Evolutionary conservation across 2,329 filamentous ascomycete species (phyloP).

Genomic region (Scorias spongiosa): DNA sequence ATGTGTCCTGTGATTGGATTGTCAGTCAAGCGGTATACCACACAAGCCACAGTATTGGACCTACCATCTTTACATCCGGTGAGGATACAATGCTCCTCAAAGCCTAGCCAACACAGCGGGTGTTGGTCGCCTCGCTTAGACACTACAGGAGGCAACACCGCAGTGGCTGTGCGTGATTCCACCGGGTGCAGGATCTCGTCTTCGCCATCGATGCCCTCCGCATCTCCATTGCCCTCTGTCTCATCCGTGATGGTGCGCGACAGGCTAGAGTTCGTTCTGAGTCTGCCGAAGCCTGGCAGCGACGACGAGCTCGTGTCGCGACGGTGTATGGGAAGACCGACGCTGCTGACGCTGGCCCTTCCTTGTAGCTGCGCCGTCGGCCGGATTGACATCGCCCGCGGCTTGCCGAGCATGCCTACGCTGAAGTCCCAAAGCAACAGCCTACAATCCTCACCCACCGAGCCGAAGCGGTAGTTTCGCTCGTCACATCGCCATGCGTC

Average conservation of each 20-base stretch:
- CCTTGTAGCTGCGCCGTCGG: conserved; percentile 29
- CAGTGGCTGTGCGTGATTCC: conserved; percentile 67
- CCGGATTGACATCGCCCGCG: conserved; percentile 49
- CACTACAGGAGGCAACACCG: conserved; percentile 81
- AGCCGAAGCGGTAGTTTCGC: conserved; percentile 87
- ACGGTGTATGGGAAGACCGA: conserved; percentile 36
- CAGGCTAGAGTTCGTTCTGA: conserved; percentile 57
- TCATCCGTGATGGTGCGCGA: conserved; percentile 25
- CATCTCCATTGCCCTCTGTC: conserved; percentile 10
- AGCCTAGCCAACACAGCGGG: conserved; percentile 79
- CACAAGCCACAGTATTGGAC: conserved; percentile 17
- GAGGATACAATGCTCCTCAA: conserved; percentile 83
- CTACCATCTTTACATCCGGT: conserved; percentile 82
- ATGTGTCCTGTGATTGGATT: conserved; percentile 45
- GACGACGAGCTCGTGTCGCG: conserved; percentile 24
- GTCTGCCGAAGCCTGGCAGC: conserved; percentile 27
- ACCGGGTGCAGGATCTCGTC: conserved; percentile 57
- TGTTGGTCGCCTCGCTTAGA: conserved; percentile 74
- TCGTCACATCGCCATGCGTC: conserved; percentile 96
- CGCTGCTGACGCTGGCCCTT: conserved; percentile 20
- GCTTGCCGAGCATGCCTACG: conserved; percentile 86
- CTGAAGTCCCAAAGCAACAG: conserved; percentile 95
- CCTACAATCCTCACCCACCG: conserved; percentile 84
- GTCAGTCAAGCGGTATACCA: too few species aligned
- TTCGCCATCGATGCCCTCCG: conserved; percentile 35